Conservation (phyloP, 257 asterid genomes). For the Cinchona pubescens region DNA sequence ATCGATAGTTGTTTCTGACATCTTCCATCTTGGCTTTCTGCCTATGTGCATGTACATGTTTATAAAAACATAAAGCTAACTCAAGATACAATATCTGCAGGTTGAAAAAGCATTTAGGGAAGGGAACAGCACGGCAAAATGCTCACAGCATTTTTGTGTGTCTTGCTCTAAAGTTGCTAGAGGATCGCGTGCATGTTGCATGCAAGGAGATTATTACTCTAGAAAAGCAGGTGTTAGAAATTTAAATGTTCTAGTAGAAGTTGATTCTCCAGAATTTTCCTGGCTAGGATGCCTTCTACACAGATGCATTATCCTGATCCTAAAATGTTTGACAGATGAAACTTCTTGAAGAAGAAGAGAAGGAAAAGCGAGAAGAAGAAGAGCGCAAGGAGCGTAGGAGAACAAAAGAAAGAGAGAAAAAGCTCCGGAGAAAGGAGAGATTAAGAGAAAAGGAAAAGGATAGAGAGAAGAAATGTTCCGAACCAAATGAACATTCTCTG, state of each 20-base stretch:
- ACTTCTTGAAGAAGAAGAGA: constrained; percentile 99
- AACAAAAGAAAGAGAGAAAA: constrained; percentile 88
- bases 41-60: constrained; percentile 11
- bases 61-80: constrained; percentile 19
- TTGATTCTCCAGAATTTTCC: constrained; percentile 15
- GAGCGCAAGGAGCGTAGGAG: constrained; percentile 75
- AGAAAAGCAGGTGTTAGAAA: constrained; percentile 76
- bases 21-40: not conserved
- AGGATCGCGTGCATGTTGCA: constrained; percentile 86
- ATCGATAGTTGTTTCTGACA: not conserved
- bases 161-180: constrained; percentile 82
- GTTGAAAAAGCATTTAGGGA: constrained; percentile 98
- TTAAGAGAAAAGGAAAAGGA: constrained; percentile 72
- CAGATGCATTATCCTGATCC: constrained; percentile 23
- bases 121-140: constrained; percentile 99
- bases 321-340: constrained; percentile 55
- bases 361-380: constrained; percentile 95
- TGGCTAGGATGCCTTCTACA: constrained; percentile 13
- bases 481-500: constrained; percentile 37
- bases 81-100: constrained; percentile 41
- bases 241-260: not conserved
- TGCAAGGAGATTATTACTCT: constrained; percentile 92
- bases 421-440: constrained; percentile 90
- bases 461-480: constrained; percentile 54
- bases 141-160: constrained; percentile 97